phyloP scores from a whole-genome alignment of 768 basidiomycete genomes.

The Tulasnella sp. region DNA sequence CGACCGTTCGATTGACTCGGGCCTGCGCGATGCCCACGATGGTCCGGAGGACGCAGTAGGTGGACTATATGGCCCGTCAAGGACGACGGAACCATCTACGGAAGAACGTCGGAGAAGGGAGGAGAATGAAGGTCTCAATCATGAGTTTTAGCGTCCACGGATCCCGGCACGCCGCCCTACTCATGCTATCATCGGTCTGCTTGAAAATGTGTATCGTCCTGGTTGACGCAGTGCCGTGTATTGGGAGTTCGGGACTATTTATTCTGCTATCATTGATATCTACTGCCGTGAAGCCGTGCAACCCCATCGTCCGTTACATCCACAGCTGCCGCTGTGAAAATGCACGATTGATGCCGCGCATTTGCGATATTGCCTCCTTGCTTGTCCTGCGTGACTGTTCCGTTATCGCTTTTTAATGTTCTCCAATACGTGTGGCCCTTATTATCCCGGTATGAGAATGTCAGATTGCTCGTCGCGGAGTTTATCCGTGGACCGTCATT shows the following conservation, averaged over 20 bases:
- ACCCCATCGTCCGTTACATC: neutral
- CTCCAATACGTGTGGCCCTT: slow-evolving; percentile 52
- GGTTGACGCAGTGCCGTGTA: neutral
- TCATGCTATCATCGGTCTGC: neutral
- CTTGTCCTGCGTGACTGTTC: slow-evolving; percentile 49
- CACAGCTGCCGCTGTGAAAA: neutral
- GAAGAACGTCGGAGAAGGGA: slow-evolving; percentile 23
- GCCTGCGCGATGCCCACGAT: slow-evolving; percentile 25
- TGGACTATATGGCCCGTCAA: slow-evolving; percentile 42
- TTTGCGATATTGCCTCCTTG: slow-evolving; percentile 40
- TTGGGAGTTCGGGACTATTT: neutral
- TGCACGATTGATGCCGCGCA: neutral
- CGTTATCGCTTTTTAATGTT: slow-evolving; percentile 46
- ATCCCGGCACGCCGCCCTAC: neutral
- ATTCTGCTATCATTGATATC: neutral
- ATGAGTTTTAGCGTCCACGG: slow-evolving; percentile 42
- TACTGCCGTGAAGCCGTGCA: neutral
- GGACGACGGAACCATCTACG: slow-evolving; percentile 14
- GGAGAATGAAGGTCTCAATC: slow-evolving; percentile 40
- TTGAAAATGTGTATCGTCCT: neutral
- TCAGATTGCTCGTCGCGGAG: slow-evolving; percentile 53
- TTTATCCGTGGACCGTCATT: slow-evolving; percentile 46
- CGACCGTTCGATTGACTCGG: neutral
- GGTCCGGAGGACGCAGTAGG: slow-evolving; percentile 67
- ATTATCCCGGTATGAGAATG: slow-evolving; percentile 47